A percentile compares a stretch with the other conserved stretches of the same genome.
Conservation (phyloP, 2,329 filamentous ascomycete genomes). For the Chaetomium sp. region DNA sequence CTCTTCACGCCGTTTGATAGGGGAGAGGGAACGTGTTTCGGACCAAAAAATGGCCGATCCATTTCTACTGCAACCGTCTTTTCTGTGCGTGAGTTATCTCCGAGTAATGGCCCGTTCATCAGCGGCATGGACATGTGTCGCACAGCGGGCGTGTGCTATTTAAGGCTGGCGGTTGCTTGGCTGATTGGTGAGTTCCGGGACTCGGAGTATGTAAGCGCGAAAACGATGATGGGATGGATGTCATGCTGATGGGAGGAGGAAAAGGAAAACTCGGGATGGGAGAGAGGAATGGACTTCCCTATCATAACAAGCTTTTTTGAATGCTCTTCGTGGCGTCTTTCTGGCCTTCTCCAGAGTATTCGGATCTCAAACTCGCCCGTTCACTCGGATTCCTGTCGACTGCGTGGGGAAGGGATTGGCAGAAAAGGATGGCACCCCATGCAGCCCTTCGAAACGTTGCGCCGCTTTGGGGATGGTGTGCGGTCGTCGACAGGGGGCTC, state of each 20-base stretch:
- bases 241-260: background rate
- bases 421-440: background rate
- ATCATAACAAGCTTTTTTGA: background rate
- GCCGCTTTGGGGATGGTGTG: constrained; percentile 27
- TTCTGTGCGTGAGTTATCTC: background rate
- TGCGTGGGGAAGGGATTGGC: constrained; percentile 2
- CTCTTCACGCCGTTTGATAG: background rate
- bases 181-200: constrained; percentile 2
- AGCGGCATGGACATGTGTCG: constrained; percentile 8
- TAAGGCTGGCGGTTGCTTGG: constrained; percentile 1
- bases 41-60: background rate
- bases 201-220: background rate
- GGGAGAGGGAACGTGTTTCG: background rate
- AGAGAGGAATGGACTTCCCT: background rate
- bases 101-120: background rate
- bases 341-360: background rate
- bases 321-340: background rate
- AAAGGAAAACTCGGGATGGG: background rate
- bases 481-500: constrained; percentile 15
- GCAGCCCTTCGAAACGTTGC: constrained; percentile 18
- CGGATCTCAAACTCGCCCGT: background rate
- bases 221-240: background rate
- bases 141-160: constrained; percentile 12
- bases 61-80: background rate
- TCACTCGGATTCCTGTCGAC: background rate